A percentile compares a stretch with the other conserved stretches of the same genome.
Conservation (phyloP, 2,329 filamentous ascomycete species). For the Neurospora sp. region DNA sequence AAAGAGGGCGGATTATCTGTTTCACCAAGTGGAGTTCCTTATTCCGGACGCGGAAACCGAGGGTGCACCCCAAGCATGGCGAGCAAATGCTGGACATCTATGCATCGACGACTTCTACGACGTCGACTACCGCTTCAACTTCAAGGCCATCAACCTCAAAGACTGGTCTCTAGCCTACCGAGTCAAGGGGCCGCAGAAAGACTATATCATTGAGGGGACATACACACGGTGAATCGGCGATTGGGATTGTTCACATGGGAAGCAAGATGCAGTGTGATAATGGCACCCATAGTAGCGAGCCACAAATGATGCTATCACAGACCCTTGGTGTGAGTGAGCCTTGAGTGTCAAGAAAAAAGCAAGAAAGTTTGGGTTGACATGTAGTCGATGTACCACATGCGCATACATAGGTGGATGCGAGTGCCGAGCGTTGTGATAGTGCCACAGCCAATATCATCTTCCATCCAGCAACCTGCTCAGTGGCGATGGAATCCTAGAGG, state of each 20-base stretch:
- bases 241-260: background rate
- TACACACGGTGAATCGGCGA: constrained; percentile 33
- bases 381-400: background rate
- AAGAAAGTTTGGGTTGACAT: background rate
- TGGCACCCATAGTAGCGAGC: background rate
- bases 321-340: background rate
- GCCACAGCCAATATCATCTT: background rate
- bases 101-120: constrained; percentile 65
- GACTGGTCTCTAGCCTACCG: constrained; percentile 53
- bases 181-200: constrained; percentile 63
- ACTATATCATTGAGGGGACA: constrained; percentile 51
- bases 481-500: background rate
- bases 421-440: background rate
- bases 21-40: constrained; percentile 61
- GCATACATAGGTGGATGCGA: background rate
- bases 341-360: background rate
- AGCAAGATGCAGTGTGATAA: background rate
- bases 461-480: background rate
- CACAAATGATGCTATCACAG: background rate
- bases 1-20: constrained; percentile 58
- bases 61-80: constrained; percentile 35
- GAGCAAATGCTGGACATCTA: constrained; percentile 56
- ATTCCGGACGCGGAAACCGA: constrained; percentile 21
- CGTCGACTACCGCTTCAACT: constrained; percentile 57
- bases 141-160: constrained; percentile 44